Base-by-base conservation (phyloP, 1,139 yeast species). In the Debaryomyces psychrophilus region DNA sequence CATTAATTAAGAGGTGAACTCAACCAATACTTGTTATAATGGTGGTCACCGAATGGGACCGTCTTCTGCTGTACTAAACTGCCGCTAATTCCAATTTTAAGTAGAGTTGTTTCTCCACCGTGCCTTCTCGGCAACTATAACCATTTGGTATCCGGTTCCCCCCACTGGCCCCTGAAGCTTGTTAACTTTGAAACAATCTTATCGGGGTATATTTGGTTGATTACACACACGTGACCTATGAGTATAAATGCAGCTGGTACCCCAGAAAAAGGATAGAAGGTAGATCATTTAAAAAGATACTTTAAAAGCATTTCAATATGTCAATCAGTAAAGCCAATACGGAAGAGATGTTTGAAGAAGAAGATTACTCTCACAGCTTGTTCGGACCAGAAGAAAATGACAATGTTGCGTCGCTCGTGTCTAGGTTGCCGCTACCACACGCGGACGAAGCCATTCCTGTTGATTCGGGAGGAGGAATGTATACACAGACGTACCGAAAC, bases 231-330 rank as follows among this genome's bases (percentile, higher is more conserved):
- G 33, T 29, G 33, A 29, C 17, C n/a, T 29, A 18, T 17, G 33
- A 29, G 33, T 29, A 29, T 29, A 29, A 14, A 29, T 29, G 33
- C 17, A 17, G n/a, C 6, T 15, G 31, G n/a, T 15, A 29, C 33
- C 33, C 33, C 33, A 29, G 33, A 29, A 8, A 14, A 18, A 8
- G 14, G 31, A 14, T 29, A 11, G 9, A 28, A 74, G 52, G 50
- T 68, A 67, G 41, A 65, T 79, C 12, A 67, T 77, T n/a, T 14
- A 29, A 20, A 20, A 20, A 5, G 8, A 29, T 29, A 15, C 17
- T 18, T 14, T 5, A 9, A 14, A 14, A 29, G 6, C 7, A 14
- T 11, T 14, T 14, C 18, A 37, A 15, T 3, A 38, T 38, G 41
- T 15, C 41, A 5, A 28, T 15, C 14, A 38, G 18, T 7, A 28